Conservation (phyloP, 352 stramenopile species). For the Vaucheria bursata region DNA sequence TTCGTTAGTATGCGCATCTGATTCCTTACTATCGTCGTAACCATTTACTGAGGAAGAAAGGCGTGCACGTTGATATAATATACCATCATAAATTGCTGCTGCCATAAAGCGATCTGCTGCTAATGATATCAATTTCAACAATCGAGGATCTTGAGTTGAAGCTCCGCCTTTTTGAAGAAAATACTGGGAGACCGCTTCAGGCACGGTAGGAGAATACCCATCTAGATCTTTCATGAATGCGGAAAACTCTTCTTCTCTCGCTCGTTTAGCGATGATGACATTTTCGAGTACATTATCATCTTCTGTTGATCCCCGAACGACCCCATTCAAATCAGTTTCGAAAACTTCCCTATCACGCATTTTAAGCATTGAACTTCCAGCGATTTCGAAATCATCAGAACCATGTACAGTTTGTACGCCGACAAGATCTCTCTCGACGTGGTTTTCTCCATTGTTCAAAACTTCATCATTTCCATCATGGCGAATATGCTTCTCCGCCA, state of each 20-base stretch:
- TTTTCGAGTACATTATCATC: background rate
- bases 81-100: background rate
- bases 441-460: no score
- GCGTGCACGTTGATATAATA: background rate
- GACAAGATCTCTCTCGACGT: no score
- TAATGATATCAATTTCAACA: background rate
- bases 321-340: no score
- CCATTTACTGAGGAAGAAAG: background rate
- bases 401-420: no score
- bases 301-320: no score
- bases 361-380: no score
- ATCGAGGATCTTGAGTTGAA: background rate
- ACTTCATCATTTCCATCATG: no score
- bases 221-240: constrained; percentile 6
- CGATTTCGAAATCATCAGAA: no score
- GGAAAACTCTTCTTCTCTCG: background rate
- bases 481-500: no score
- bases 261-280: background rate
- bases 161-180: background rate
- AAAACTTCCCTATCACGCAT: no score
- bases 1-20: background rate
- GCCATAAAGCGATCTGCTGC: constrained; percentile 6
- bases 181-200: background rate
- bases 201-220: constrained; percentile 1
- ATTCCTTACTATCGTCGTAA: background rate